Base-by-base conservation (phyloP, 805 yeast species). In the Kluyveromyces dobzhanskii region DNA sequence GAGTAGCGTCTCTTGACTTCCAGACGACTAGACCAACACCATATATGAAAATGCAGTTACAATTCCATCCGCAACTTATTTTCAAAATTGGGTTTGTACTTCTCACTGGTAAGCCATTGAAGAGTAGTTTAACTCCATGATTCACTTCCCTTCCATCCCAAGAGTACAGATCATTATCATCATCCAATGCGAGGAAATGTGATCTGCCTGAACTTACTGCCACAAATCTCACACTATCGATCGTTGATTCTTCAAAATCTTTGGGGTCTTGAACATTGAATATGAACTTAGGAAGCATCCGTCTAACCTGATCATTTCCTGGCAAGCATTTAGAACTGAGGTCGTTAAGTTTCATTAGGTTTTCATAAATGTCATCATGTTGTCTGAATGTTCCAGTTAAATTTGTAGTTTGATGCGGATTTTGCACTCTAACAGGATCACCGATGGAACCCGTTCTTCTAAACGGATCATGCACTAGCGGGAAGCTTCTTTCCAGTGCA, bases 51-150 rank as follows among this genome's bases (percentile, higher is more conserved):
- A 74, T 73, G 30, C 75, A 73, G 37, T 75, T 71, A 12, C 70
- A 56, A 42, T 72, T 69, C 90, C 90, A 82, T 0, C 90, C 92
- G 13, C 85, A 79, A 10, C 67, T 65, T 8, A 77, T 68, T 45
- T 70, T 72, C 19, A 65, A 40, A 9, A 73, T 65, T 9, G 66
- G 64, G 24, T 59, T 52, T 1, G 49, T 45, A 3, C 47, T 42
- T 4, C 44, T 42, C 12, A 29, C n/a, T 4, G 54, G 53, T 24
- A 51, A 31, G 4, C 45, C 49, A 0, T 61, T 57, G 42, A 78
- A 73, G 3, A 38, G 50, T 24, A 79, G 44, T 36, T 48, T 50
- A 4, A 75, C 66, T 0, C 81, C 85, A 37, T 50, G 52, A 8
- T 48, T 50, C 7, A 64, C 65, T 8, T 53, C 61, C 1, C 59